Conservation (phyloP, 73 alveolate species). For the Paramecium biaurelia region DNA sequence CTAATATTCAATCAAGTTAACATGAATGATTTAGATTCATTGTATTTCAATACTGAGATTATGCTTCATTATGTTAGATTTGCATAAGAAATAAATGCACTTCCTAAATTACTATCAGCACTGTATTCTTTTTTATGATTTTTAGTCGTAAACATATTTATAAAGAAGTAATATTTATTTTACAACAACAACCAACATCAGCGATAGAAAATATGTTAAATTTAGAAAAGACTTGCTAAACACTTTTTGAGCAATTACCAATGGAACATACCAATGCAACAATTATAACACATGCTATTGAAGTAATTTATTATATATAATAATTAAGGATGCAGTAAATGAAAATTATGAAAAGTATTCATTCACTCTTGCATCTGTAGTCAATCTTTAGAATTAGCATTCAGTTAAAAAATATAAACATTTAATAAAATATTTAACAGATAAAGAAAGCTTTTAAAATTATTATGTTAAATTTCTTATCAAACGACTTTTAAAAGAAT, state of each 20-base stretch:
- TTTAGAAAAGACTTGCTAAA: not conserved
- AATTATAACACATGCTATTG: not conserved
- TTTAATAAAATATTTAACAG: not conserved
- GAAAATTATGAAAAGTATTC: not conserved
- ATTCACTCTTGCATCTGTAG: not conserved
- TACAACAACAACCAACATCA: not conserved
- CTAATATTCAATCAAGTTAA: not conserved
- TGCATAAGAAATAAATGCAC: not conserved
- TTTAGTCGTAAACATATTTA: not conserved
- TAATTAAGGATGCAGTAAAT: not conserved
- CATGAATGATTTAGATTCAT: not conserved
- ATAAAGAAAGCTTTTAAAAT: not conserved
- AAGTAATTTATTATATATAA: not conserved
- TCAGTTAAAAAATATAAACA: not conserved
- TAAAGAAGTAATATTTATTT: not conserved
- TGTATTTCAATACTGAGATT: not conserved
- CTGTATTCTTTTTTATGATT: not conserved
- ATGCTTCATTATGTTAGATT: not conserved
- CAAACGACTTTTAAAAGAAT: not conserved
- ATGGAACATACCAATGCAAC: not conserved
- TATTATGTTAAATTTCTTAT: slow-evolving; percentile 19
- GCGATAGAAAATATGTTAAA: not conserved
- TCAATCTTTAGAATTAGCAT: not conserved
- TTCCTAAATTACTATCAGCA: not conserved
- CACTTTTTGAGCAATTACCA: not conserved